phyloP scores from a whole-genome alignment of 1,284 basidiomycete genomes.

The Ganoderma resinaceum region DNA sequence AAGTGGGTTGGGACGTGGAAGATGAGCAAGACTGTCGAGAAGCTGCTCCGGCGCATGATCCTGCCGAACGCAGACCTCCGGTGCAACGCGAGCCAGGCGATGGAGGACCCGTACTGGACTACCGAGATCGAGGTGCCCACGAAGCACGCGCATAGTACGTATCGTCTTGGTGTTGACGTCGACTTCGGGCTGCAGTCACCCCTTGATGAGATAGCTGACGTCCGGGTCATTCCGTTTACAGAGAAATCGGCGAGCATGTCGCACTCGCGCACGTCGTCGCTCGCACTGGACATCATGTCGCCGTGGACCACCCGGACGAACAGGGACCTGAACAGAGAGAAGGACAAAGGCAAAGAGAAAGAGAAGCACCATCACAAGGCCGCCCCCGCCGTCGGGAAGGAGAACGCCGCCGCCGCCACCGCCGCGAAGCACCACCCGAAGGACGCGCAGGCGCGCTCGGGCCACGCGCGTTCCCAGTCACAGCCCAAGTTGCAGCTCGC shows the following conservation, averaged over 20 bases:
- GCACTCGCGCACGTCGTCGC: conserved; percentile 45
- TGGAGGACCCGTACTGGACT: conserved; percentile 74
- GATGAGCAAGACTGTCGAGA: conserved; percentile 72
- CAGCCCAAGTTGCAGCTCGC: conserved; percentile 38
- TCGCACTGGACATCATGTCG: conserved; percentile 52
- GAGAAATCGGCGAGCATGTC: conserved; percentile 59
- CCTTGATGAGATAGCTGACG: neutral
- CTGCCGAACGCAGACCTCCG: conserved; percentile 77
- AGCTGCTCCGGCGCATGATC: conserved; percentile 77
- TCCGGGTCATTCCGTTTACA: conserved; percentile 31
- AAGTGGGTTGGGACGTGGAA: conserved; percentile 86
- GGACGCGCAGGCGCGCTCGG: conserved; percentile 18
- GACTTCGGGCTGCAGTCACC: too few species aligned
- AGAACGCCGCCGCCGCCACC: conserved; percentile 18
- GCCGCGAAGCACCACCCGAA: neutral
- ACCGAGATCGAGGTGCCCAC: conserved; percentile 28
- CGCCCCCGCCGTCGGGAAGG: conserved; percentile 16
- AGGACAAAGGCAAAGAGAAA: conserved; percentile 28
- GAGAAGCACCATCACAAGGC: conserved; percentile 8
- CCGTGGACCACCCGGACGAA: conserved; percentile 39
- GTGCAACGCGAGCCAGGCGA: conserved; percentile 68
- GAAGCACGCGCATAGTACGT: conserved; percentile 6
- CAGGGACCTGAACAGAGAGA: conserved; percentile 1
- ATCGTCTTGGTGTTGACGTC: conserved; percentile 16
- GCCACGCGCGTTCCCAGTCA: conserved; percentile 40